Evolutionary conservation across 108 stramenopile genomes (phyloP).

Genomic region (Discostella pseudostelligera): DNA sequence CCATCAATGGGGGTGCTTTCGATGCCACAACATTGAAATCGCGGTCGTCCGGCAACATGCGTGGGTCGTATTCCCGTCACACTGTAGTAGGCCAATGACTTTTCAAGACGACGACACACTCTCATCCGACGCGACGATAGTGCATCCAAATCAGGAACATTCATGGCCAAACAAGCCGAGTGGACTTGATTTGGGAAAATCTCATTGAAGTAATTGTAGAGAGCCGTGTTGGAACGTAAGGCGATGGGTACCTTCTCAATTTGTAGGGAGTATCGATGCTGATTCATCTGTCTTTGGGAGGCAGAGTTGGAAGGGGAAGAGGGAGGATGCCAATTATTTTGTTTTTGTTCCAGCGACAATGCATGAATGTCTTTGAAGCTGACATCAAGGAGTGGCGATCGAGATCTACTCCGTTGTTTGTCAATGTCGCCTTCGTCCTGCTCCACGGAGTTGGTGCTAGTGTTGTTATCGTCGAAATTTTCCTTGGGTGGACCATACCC

Average conservation of each 20-base stretch:
- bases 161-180: constrained; percentile 68
- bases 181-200: constrained; percentile 87
- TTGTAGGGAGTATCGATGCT: constrained; percentile 76
- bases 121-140: constrained; percentile 55
- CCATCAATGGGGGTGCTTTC: constrained; percentile 63
- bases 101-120: constrained; percentile 74
- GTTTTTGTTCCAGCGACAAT: no score
- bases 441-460: not conserved
- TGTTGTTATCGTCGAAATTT: constrained; percentile 23
- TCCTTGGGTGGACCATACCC: constrained; percentile 28
- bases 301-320: constrained; percentile 17
- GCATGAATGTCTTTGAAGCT: not conserved
- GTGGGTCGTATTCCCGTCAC: constrained; percentile 73
- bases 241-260: constrained; percentile 84
- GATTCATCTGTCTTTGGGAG: constrained; percentile 35
- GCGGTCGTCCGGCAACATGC: constrained; percentile 76
- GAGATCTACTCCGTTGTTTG: constrained; percentile 24
- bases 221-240: constrained; percentile 73
- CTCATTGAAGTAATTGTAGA: constrained; percentile 84
- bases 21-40: constrained; percentile 64
- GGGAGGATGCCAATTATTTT: not conserved
- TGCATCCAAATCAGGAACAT: constrained; percentile 80
- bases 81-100: constrained; percentile 74
- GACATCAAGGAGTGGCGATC: constrained; percentile 20
- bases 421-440: constrained; percentile 27